A percentile compares a stretch with the other conserved stretches of the same genome.
phyloP scores from a whole-genome alignment of 768 basidiomycete species.

The Boletales sp. region DNA sequence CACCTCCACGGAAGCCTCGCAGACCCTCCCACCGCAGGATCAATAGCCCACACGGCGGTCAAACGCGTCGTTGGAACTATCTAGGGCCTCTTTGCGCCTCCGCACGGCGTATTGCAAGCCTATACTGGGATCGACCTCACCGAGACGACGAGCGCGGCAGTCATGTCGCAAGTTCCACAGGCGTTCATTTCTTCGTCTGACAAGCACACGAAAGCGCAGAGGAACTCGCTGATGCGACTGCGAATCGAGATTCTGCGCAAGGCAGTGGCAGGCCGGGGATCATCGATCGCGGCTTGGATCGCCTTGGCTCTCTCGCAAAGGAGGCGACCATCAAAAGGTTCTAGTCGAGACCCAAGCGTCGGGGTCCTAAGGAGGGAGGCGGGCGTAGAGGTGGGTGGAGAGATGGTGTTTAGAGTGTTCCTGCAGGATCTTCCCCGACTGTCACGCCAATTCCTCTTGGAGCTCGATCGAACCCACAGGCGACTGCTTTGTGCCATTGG shows the following conservation, averaged over 20 bases:
- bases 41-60: no score
- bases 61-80: not conserved
- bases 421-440: not conserved
- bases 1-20: not conserved
- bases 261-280: not conserved
- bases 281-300: not conserved
- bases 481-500: no score
- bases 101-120: not conserved
- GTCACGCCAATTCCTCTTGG: no score
- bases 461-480: no score
- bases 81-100: not conserved
- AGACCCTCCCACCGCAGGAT: no score
- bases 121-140: no score
- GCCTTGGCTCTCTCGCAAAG: not conserved
- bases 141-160: not conserved
- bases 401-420: not conserved
- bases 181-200: conserved; percentile 2
- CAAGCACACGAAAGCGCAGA: not conserved
- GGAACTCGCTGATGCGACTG: not conserved
- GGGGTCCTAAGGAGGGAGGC: no score
- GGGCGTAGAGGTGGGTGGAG: no score
- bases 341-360: no score
- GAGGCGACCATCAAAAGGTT: not conserved
- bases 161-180: not conserved
- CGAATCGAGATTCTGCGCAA: conserved; percentile 6